Evolutionary conservation across 176 grass and related monocot genomes (phyloP).

Genomic region (Zoysia japonica): DNA sequence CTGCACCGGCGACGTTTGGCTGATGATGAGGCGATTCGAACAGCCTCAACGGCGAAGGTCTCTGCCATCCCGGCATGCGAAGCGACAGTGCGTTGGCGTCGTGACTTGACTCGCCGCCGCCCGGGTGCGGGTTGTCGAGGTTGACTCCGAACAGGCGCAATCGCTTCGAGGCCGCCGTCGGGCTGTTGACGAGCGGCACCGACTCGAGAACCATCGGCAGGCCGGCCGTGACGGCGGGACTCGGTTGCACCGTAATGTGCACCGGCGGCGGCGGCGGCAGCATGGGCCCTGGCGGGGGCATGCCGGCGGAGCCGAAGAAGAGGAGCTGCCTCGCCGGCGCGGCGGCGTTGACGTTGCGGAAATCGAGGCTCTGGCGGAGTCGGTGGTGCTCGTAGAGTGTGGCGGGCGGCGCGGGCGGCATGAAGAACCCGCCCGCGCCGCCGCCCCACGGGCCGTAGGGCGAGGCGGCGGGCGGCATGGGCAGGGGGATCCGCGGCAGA

Average conservation of each 20-base stretch:
- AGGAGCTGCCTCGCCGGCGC: slow-evolving; percentile 40
- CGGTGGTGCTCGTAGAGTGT: slow-evolving; percentile 92
- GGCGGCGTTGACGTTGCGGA: slow-evolving; percentile 37
- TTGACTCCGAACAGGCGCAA: slow-evolving; percentile 92
- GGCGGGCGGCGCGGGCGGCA: slow-evolving; percentile 56
- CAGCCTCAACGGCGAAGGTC: slow-evolving; percentile 43
- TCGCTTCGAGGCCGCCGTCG: slow-evolving; percentile 60
- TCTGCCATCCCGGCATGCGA: slow-evolving; percentile 63
- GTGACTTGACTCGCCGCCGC: slow-evolving; percentile 32
- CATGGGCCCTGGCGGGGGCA: slow-evolving; percentile 45
- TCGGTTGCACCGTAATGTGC: slow-evolving; percentile 57
- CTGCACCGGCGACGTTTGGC: slow-evolving; percentile 7
- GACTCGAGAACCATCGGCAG: slow-evolving; percentile 72
- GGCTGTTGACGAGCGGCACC: slow-evolving; percentile 53
- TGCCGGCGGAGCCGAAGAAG: slow-evolving; percentile 46
- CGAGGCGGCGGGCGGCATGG: slow-evolving; percentile 30
- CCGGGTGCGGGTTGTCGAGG: slow-evolving; percentile 65
- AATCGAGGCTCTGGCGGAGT: slow-evolving; percentile 58
- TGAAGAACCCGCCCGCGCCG: slow-evolving; percentile 48
- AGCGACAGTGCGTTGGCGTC: slow-evolving; percentile 54
- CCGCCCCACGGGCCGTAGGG: slow-evolving; percentile 42
- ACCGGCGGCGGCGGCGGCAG: slow-evolving; percentile 30
- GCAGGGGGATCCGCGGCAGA: slow-evolving; percentile 40
- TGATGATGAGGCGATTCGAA: slow-evolving; percentile 49
- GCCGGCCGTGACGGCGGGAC: not conserved